These are phyloP conservation scores for Nemania abortiva DNA, from an alignment of 2,329 filamentous ascomycete genomes.

Conservation along the genomic window DNA sequence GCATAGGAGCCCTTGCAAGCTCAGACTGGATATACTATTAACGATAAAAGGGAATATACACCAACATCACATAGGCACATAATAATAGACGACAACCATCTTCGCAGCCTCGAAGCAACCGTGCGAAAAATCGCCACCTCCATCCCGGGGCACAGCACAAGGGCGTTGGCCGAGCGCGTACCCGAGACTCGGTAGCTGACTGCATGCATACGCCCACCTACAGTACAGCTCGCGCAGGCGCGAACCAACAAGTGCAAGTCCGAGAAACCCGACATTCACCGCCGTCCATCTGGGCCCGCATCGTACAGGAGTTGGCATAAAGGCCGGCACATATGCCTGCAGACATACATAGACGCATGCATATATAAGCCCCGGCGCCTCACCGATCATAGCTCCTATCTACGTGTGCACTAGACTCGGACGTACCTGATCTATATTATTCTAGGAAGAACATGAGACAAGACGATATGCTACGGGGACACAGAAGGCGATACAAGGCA, in stretches of 20 bases:
- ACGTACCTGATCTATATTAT: background rate
- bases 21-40: background rate
- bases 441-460: background rate
- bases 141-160: background rate
- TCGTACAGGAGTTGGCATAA: slow-evolving; percentile 12
- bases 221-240: slow-evolving; percentile 18
- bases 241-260: slow-evolving; percentile 13
- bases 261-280: slow-evolving; percentile 18
- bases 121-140: background rate
- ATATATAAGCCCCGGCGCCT: slow-evolving; percentile 2
- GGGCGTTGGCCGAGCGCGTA: slow-evolving; percentile 4
- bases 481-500: slow-evolving; percentile 10
- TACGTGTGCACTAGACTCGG: background rate
- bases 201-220: slow-evolving; percentile 33
- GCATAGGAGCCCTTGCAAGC: background rate
- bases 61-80: background rate
- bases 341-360: background rate
- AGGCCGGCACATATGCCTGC: slow-evolving; percentile 11
- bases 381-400: slow-evolving; percentile 5
- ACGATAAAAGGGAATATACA: background rate
- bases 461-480: background rate
- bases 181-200: slow-evolving; percentile 25
- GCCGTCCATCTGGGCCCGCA: background rate
- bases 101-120: background rate
- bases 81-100: background rate